Evolutionary conservation across 306 rosid species (phyloP).

Genomic region (Datisca glomerata): DNA sequence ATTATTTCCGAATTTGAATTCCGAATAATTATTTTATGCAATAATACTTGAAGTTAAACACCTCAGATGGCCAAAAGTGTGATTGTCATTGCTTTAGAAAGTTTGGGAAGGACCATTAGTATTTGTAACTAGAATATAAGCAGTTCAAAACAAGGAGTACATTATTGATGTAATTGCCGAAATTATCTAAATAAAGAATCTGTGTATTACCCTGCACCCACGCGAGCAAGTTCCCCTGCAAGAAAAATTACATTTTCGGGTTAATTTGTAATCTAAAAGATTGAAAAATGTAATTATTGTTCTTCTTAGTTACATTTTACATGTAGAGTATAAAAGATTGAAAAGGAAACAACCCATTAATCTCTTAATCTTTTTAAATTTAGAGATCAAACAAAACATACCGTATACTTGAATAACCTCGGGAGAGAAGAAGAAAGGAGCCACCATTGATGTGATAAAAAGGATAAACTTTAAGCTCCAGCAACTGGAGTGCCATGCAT

Average conservation of each 20-base stretch:
- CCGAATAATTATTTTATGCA: too few species aligned
- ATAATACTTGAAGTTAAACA: too few species aligned
- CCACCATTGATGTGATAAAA: conserved; percentile 43
- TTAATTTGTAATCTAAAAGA: too few species aligned
- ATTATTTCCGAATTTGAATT: too few species aligned
- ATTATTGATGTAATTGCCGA: too few species aligned
- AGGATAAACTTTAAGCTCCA: conserved; percentile 50
- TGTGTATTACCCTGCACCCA: conserved; percentile 71
- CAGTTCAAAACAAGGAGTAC: too few species aligned
- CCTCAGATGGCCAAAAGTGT: too few species aligned
- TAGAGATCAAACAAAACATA: conserved; percentile 14
- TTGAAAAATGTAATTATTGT: not conserved
- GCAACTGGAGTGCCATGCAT: conserved; percentile 72
- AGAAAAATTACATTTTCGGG: not conserved
- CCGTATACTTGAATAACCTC: conserved; percentile 53
- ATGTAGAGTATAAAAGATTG: not conserved
- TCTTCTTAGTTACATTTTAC: conserved; percentile 1
- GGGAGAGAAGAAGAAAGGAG: conserved; percentile 48
- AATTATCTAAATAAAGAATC: conserved; percentile 7
- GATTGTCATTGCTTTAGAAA: too few species aligned
- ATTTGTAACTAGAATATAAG: conserved; percentile 1
- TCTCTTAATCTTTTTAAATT: not conserved
- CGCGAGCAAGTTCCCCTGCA: conserved; percentile 82
- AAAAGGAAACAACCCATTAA: not conserved
- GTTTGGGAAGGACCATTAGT: too few species aligned